phyloP scores from a whole-genome alignment of 208 protist species.

The Trypanosomatidae sp. region DNA sequence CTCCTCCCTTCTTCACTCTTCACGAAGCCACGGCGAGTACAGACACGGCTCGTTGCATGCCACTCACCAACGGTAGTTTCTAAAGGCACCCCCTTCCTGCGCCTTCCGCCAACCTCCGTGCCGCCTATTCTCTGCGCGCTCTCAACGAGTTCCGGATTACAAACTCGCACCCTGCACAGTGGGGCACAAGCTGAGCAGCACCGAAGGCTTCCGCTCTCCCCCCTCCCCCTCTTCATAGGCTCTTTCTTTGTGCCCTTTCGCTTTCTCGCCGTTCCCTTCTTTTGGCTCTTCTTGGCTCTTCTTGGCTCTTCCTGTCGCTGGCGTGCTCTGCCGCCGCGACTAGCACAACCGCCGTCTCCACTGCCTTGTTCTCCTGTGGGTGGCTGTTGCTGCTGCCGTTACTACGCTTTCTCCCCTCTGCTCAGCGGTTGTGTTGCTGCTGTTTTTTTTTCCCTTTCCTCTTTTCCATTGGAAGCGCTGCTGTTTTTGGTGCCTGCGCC shows the following conservation, averaged over 20 bases:
- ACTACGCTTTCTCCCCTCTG: background rate
- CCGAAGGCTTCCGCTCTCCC: background rate
- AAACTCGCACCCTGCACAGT: too few species aligned
- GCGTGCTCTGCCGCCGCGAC: background rate
- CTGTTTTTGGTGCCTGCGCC: background rate
- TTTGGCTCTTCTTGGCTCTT: background rate
- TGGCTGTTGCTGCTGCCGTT: background rate
- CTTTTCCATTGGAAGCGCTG: background rate
- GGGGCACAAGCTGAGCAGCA: background rate
- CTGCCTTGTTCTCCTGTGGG: background rate
- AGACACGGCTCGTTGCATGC: background rate
- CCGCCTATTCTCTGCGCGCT: too few species aligned
- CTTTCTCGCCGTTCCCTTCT: background rate
- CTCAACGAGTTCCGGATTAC: too few species aligned
- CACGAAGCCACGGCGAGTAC: background rate
- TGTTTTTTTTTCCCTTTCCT: background rate
- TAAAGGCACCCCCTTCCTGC: too few species aligned
- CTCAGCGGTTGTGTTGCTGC: background rate
- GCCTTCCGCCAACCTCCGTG: too few species aligned
- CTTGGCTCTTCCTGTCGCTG: background rate
- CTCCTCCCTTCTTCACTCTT: background rate
- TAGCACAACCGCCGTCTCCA: background rate
- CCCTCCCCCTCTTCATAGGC: background rate
- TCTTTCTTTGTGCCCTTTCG: background rate
- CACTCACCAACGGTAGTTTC: background rate